Evolutionary conservation across 1,284 basidiomycete species (phyloP).

Genomic region (Leccinum solheimii): DNA sequence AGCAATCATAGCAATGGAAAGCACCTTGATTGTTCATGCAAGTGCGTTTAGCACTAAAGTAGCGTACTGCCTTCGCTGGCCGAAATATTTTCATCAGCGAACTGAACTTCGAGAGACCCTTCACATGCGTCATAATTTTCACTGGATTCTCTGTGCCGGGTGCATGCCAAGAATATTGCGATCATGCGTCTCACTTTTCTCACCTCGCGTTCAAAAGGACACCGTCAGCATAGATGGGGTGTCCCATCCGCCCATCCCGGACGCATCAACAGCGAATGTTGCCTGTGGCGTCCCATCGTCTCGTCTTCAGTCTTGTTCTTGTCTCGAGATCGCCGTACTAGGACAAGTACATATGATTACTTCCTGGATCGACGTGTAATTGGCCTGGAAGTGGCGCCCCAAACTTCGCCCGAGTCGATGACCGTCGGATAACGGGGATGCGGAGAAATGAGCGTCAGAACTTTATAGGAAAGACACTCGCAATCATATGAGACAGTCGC

Average conservation of each 20-base stretch:
- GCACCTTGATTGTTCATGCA: not conserved
- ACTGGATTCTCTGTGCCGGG: not conserved
- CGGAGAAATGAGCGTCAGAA: not conserved
- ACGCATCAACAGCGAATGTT: constrained; percentile 1
- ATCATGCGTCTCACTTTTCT: not conserved
- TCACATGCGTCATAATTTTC: not conserved
- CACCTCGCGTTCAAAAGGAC: not conserved
- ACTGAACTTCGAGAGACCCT: not conserved
- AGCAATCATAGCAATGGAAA: not conserved
- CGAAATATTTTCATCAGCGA: not conserved
- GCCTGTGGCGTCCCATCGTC: constrained; percentile 2
- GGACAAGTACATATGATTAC: not conserved
- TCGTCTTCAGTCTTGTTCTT: not conserved
- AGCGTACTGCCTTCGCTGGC: not conserved
- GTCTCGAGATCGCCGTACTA: not conserved
- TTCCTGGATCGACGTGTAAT: not conserved
- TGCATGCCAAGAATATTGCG: not conserved
- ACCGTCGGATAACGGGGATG: not conserved
- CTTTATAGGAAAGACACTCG: not conserved
- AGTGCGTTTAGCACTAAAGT: not conserved
- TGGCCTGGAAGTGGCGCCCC: not conserved
- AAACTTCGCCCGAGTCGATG: not conserved
- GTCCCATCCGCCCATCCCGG: not conserved
- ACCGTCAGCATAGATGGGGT: too few species aligned
- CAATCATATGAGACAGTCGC: not conserved